Conservation (phyloP, 352 stramenopile genomes). For the Phytopythium montanum region DNA sequence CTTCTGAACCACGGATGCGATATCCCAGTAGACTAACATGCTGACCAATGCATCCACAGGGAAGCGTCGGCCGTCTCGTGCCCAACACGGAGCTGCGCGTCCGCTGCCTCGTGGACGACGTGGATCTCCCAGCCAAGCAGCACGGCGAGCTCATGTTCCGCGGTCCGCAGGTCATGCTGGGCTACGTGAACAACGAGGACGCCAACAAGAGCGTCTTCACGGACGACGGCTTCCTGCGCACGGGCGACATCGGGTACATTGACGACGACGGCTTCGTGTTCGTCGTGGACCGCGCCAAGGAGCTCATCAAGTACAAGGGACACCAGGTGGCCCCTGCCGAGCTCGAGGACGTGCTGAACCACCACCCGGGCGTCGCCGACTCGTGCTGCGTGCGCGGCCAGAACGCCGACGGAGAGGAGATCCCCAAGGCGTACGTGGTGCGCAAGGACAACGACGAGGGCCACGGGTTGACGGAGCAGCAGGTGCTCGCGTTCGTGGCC, state of each 20-base stretch:
- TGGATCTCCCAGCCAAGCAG: constrained; percentile 31
- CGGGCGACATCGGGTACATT: constrained; percentile 89
- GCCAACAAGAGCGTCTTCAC: constrained; percentile 80
- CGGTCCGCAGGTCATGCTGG: constrained; percentile 92
- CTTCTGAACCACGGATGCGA: background rate
- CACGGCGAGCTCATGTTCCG: constrained; percentile 85
- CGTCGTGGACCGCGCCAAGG: constrained; percentile 91
- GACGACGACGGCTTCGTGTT: constrained; percentile 91
- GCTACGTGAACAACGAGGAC: constrained; percentile 89
- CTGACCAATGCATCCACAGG: constrained; percentile 4
- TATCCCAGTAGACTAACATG: background rate
- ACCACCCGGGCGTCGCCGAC: constrained; percentile 77
- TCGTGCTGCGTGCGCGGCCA: constrained; percentile 55
- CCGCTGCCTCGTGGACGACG: constrained; percentile 33
- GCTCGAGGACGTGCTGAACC: constrained; percentile 88
- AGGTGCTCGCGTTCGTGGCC: constrained; percentile 84
- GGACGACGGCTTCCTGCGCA: constrained; percentile 80
- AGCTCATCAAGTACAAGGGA: constrained; percentile 94
- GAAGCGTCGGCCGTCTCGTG: constrained; percentile 43
- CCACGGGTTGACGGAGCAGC: constrained; percentile 42
- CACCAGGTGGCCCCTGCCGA: constrained; percentile 90
- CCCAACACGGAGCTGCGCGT: constrained; percentile 57
- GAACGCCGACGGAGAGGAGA: constrained; percentile 79
- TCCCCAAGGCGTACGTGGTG: constrained; percentile 90
- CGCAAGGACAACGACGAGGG: constrained; percentile 38